These are phyloP conservation scores for Solanum rostratum DNA, from an alignment of 257 asterid genomes.

Conservation along the genomic window DNA sequence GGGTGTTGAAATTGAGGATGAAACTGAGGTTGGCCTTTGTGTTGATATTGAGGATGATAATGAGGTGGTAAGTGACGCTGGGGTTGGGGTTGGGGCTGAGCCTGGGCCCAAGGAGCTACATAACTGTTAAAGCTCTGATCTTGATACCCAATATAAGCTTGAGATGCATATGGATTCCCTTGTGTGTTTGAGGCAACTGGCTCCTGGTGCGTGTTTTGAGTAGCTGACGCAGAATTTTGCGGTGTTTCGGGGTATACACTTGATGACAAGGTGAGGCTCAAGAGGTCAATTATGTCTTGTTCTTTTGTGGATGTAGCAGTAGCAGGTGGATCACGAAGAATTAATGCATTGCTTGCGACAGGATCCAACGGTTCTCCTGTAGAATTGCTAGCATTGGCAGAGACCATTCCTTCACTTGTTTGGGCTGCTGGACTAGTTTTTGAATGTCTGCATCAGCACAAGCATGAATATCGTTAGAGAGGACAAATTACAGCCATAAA, in stretches of 20 bases:
- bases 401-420: neutral
- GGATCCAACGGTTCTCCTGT: slow-evolving; percentile 1
- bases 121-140: slow-evolving; percentile 37
- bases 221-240: slow-evolving; percentile 11
- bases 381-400: neutral
- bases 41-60: slow-evolving; percentile 9
- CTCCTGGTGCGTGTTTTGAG: slow-evolving; percentile 16
- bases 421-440: slow-evolving; percentile 2
- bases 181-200: slow-evolving; percentile 19
- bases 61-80: slow-evolving; percentile 9
- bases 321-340: slow-evolving; percentile 31
- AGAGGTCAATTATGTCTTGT: slow-evolving; percentile 63
- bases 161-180: slow-evolving; percentile 24
- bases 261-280: slow-evolving; percentile 55
- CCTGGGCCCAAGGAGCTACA: slow-evolving; percentile 80
- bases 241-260: slow-evolving; percentile 28
- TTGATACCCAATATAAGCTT: slow-evolving; percentile 28
- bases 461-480: neutral
- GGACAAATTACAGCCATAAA: neutral
- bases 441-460: slow-evolving; percentile 4
- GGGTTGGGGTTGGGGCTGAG: neutral
- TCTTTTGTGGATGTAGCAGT: slow-evolving; percentile 37
- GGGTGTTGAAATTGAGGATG: slow-evolving; percentile 3
- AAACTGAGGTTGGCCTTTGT: slow-evolving; percentile 4
- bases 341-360: slow-evolving; percentile 45